Evolutionary conservation across 176 grass and related monocot species (phyloP).

Genomic region (Cenchrus americanus): DNA sequence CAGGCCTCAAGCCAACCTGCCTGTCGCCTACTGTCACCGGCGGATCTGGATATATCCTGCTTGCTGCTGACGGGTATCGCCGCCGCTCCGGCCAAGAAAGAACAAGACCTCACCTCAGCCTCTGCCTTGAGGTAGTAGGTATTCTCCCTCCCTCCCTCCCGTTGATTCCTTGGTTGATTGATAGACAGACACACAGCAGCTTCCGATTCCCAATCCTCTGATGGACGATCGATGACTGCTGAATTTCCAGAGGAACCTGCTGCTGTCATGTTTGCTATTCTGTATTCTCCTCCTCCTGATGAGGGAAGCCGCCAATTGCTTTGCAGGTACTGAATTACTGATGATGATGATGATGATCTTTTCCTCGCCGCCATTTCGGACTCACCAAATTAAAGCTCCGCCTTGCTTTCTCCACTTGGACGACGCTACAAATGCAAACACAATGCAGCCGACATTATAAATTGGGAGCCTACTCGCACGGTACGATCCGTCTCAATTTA

Average conservation of each 20-base stretch:
- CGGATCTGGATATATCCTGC: slow-evolving; percentile 10
- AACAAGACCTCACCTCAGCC: not conserved
- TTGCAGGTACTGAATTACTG: no score
- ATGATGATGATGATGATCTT: not conserved
- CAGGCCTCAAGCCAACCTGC: not conserved
- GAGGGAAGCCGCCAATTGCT: no score
- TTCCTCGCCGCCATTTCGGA: slow-evolving; percentile 37
- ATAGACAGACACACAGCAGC: not conserved
- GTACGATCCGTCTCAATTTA: slow-evolving; percentile 12
- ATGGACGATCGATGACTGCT: no score
- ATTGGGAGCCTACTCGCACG: slow-evolving; percentile 22
- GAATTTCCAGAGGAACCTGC: no score
- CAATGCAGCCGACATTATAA: slow-evolving; percentile 36
- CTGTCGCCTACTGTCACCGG: not conserved
- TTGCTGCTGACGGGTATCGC: not conserved
- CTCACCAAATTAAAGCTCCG: slow-evolving; percentile 1
- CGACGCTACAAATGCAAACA: not conserved
- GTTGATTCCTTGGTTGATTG: not conserved
- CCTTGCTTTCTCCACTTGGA: slow-evolving; percentile 24
- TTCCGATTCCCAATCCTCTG: not conserved
- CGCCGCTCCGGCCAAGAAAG: not conserved
- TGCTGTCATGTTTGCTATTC: no score
- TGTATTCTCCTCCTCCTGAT: no score
- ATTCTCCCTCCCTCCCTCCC: not conserved
- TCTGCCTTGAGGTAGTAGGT: not conserved